Evolutionary conservation across 2,329 filamentous ascomycete species (phyloP).

Genomic region (Penicillium brevicompactum): DNA sequence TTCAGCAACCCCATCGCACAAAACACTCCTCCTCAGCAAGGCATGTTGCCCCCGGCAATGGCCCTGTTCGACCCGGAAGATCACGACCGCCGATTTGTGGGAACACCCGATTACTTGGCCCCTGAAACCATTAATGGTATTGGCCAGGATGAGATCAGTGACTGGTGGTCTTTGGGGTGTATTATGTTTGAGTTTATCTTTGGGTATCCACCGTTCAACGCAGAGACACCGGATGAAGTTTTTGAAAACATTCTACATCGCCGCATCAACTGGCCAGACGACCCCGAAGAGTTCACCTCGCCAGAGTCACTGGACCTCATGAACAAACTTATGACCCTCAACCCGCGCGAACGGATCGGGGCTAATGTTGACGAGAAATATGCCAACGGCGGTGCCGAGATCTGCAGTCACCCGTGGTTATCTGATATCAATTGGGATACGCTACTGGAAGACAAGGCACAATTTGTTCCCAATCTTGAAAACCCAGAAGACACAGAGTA

Average conservation of each 20-base stretch:
- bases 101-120: conserved; percentile 94
- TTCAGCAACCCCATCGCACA: conserved; percentile 52
- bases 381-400: conserved; percentile 83
- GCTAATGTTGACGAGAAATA: conserved; percentile 83
- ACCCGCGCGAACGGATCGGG: conserved; percentile 80
- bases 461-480: conserved; percentile 89
- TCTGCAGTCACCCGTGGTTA: conserved; percentile 89
- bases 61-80: conserved; percentile 95
- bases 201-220: conserved; percentile 92
- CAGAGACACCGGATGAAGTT: conserved; percentile 83
- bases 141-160: conserved; percentile 95
- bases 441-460: conserved; percentile 89
- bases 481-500: conserved; percentile 98
- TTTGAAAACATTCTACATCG: conserved; percentile 95
- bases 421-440: conserved; percentile 84
- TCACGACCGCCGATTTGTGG: conserved; percentile 88
- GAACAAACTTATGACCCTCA: conserved; percentile 83
- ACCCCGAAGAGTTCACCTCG: conserved; percentile 76
- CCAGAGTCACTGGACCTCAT: conserved; percentile 91
- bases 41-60: conserved; percentile 89
- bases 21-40: conserved; percentile 56
- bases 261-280: conserved; percentile 89
- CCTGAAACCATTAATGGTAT: conserved; percentile 95
- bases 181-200: conserved; percentile 97
- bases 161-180: conserved; percentile 99